Evolutionary conservation across 2,329 filamentous ascomycete genomes (phyloP).

Genomic region (Cercospora citrullina): DNA sequence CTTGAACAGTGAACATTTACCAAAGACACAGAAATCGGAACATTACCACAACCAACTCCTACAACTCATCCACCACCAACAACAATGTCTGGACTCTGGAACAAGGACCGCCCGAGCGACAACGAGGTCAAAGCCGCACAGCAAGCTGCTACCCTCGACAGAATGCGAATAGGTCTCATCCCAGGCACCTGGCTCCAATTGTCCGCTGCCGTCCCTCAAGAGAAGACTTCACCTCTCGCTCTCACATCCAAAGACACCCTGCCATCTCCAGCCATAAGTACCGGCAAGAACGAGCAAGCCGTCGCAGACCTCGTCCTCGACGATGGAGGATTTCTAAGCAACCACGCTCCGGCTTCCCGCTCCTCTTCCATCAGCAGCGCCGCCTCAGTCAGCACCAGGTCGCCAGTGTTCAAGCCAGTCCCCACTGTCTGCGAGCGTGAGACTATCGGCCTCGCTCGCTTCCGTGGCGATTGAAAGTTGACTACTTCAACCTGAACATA

Average conservation of each 20-base stretch:
- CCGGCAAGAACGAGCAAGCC: not conserved
- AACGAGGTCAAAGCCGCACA: not conserved
- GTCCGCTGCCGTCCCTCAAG: slow-evolving; percentile 15
- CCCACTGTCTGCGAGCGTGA: slow-evolving; percentile 15
- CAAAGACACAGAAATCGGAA: not conserved
- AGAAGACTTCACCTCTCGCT: slow-evolving; percentile 9
- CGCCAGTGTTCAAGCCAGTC: slow-evolving; percentile 1
- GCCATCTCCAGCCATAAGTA: slow-evolving; percentile 13
- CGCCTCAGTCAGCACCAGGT: slow-evolving; percentile 9
- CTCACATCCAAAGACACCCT: slow-evolving; percentile 6
- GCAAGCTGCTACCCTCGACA: slow-evolving; percentile 16
- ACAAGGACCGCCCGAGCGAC: slow-evolving; percentile 11
- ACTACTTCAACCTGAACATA: not conserved
- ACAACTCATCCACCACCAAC: slow-evolving; percentile 5
- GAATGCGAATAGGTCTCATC: slow-evolving; percentile 16
- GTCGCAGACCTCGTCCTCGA: slow-evolving; percentile 13
- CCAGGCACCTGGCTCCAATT: slow-evolving; percentile 27
- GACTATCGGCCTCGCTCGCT: slow-evolving; percentile 17
- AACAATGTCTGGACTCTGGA: slow-evolving; percentile 24
- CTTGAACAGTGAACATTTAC: not conserved
- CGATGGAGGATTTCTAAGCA: slow-evolving; percentile 15
- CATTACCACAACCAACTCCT: not conserved
- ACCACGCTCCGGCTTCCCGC: slow-evolving; percentile 9
- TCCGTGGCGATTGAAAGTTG: slow-evolving; percentile 16
- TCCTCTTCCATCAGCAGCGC: slow-evolving; percentile 12